A percentile compares a stretch with the other conserved stretches of the same genome.
Conservation (phyloP, 352 stramenopile species). For the Phytophthora crassamura region DNA sequence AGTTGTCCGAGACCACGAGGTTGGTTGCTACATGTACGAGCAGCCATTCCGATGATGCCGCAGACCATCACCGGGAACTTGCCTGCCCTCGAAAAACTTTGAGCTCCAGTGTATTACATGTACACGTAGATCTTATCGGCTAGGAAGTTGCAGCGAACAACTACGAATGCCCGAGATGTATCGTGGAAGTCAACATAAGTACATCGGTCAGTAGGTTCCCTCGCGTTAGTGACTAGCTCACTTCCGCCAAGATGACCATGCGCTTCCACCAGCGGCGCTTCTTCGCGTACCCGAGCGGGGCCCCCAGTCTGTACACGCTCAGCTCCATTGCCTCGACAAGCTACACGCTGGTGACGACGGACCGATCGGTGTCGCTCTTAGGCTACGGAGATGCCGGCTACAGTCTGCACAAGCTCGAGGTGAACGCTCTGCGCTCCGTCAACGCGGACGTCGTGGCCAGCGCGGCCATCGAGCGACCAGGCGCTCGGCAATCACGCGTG, state of each 20-base stretch:
- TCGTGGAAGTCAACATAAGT: too few species aligned
- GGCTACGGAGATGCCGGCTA: slow-evolving; percentile 48
- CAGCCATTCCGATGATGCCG: too few species aligned
- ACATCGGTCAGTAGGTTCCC: slow-evolving; percentile 10
- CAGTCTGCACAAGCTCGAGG: slow-evolving; percentile 40
- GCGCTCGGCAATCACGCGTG: slow-evolving; percentile 32
- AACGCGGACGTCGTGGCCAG: slow-evolving; percentile 53
- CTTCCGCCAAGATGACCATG: slow-evolving; percentile 21
- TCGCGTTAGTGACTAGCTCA: slow-evolving; percentile 13
- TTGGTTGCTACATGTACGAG: too few species aligned
- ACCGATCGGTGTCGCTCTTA: slow-evolving; percentile 61
- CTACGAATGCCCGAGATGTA: too few species aligned
- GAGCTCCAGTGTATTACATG: too few species aligned
- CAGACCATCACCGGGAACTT: too few species aligned
- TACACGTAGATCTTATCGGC: too few species aligned
- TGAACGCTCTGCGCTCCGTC: slow-evolving; percentile 33
- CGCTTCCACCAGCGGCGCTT: slow-evolving; percentile 68
- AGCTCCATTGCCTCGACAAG: slow-evolving; percentile 43
- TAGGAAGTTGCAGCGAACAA: too few species aligned
- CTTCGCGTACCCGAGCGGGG: slow-evolving; percentile 65
- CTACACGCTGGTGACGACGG: slow-evolving; percentile 72
- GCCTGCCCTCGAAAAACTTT: too few species aligned
- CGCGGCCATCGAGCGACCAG: slow-evolving; percentile 52
- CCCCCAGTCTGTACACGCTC: slow-evolving; percentile 67
- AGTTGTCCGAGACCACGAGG: too few species aligned